Base-by-base conservation (phyloP, 1,284 basidiomycete species). In the Neolentinus lepideus region DNA sequence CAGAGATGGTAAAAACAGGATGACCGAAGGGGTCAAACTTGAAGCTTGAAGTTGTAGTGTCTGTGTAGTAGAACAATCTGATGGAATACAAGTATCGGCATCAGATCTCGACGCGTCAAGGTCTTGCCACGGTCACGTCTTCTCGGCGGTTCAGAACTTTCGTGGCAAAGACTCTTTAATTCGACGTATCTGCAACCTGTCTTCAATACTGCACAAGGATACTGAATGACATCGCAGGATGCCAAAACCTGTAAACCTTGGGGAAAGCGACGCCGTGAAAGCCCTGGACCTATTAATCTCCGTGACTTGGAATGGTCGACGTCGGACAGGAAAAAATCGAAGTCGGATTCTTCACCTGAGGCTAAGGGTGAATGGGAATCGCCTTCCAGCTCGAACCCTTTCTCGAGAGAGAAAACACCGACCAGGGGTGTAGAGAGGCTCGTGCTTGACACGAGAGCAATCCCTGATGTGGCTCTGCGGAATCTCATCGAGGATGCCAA, bases 391-490 rank as follows among this genome's bases (percentile, higher is more conserved):
- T 46, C 19, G 2, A 45, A 4, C 3, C 21, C 45, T 8, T 26
- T 14, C 29, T 35, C n/a, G 27, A 31, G 29, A 35, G 11, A n/a
- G n/a, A n/a, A n/a, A n/a, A n/a, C 31, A 21, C 31, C 31, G 9
- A 35, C 51, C 31, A 52, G 53, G 43, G 53, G 53, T 14, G 53
- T 54, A 2, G 53, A 54, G 25, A 31, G 27, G 24, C 12, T 54
- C 21, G 22, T 16, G 33, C 33, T 54, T 4, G 38, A 47, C 12
- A 21, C 21, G 19, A 25, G 25, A 36, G 21, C 43, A 22, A 36
- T 43, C 43, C 22, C 24, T 10, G 19, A 54, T 24, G 16, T 36
- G 11, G 43, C 38, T n/a, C 19, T 43, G 38, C 4, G 16, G 3
- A 21, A 43, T 8, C 16, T 46, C 0, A 54, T 46, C 12, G 14